Evolutionary conservation across 2,329 filamentous ascomycete genomes (phyloP), one percentile per base, ranked within the genome.

Genomic region (Cladosporium sp.): DNA sequence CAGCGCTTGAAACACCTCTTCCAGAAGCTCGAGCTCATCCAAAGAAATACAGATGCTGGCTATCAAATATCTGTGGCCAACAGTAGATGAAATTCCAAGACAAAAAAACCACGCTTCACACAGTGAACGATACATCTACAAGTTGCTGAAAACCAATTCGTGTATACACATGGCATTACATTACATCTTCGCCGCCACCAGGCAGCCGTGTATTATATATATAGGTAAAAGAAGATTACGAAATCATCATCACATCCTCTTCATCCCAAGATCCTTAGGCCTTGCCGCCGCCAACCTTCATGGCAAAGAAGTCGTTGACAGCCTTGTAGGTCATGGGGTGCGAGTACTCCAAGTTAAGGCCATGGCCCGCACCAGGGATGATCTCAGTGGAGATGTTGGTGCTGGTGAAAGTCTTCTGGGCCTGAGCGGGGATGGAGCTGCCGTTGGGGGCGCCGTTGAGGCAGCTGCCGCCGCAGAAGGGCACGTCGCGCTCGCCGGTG

Each of bases 391-490:
- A 42, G 32, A 49, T 48, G 28, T 43, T 49, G 0, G 77, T 71
- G 11, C 75, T 68, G 2, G 70, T 68, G 59, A 81, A 79, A 31
- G 67, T 67, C 41, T 56, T 46, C 46, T 59, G 63, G 0, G 74
- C 75, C 18, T 64, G 63, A 9, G 71, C 74, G 1, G 77, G 74
- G 41, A 81, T 72, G 28, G 70, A 74, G 1, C 66, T 59, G 49
- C 68, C 58, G 11, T 68, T 70, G 0, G 75, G 78, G 5, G 62
- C 59, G 16, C 61, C 53, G 16, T 66, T 70, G 3, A 70, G 61
- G 68, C 82, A 85, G 65, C 85, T 77, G 22, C 81, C 79, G 3
- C 82, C 83, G 54, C 83, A 86, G 65, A 81, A 85, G 5, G 64
- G 64, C 9, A 67, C 50, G 45, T 69, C 66, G 13, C 78, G 76